Base-by-base conservation (phyloP, 2,329 filamentous ascomycete species). In the Ophiostoma australiae region DNA sequence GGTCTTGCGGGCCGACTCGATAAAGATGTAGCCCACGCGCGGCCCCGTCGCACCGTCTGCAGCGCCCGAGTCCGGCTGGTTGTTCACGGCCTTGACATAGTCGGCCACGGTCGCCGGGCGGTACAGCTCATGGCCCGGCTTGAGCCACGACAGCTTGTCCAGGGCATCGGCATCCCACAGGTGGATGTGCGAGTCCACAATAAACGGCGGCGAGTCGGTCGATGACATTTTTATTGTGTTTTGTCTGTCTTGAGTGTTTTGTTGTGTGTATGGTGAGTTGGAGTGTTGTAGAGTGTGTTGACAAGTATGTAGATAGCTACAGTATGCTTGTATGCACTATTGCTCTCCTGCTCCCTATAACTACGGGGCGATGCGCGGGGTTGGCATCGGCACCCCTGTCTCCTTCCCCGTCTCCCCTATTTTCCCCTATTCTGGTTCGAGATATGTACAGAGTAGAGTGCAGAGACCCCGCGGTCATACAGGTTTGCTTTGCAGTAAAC, bases 121-220 rank as follows among this genome's bases (percentile, higher is more conserved):
- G 68, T 86, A 84, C 69, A 96, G 83, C 4, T 87, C 84, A 76
- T 85, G 80, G 67, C 83, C 81, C 5, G 87, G 81, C 3, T 79
- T 84, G 81, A 87, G 87, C 93, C 93, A 97, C 72, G 86, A 81
- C 73, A 96, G 86, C 55, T 86, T 85, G 66, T 84, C 77, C 69
- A 91, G 78, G 76, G 94, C 91, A 70, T 86, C 85, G 66, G 83
- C 80, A 65, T 92, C 91, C 83, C 89, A 97, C 77, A 97, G 88
- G 82, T 97, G 94, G 80, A 97, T 90, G 83, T 97, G 94, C 55
- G 92, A 90, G 83, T 97, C 94, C 80, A 97, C 88, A 77, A 97
- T 89, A 76, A 75, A 75, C 31, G 74, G 74, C 37, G 74, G 74
- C 1, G 73, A 70, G 11, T 66, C 52, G 66, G 63, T 58, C 4